phyloP scores from a whole-genome alignment of 163 green algal species.

The Botryococcus braunii region DNA sequence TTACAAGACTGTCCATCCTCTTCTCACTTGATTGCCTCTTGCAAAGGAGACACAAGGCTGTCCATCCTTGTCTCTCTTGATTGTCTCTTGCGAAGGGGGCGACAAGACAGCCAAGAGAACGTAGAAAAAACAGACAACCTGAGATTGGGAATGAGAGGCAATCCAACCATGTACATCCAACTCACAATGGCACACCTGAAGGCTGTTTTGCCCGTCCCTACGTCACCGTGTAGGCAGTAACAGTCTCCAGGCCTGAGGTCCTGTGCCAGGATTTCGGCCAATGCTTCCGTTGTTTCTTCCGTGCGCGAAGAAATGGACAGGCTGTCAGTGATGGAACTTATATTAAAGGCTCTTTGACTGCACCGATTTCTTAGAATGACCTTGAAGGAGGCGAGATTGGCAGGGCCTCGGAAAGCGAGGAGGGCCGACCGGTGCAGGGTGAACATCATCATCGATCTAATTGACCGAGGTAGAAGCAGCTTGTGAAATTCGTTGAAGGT shows the following conservation, averaged over 20 bases:
- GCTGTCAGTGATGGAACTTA: no score
- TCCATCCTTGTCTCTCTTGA: background rate
- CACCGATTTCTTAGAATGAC: no score
- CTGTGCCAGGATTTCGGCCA: slow-evolving; percentile 19
- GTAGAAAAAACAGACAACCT: background rate
- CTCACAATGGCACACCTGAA: slow-evolving; percentile 44
- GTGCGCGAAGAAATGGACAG: background rate
- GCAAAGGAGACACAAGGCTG: background rate
- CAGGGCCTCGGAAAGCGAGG: no score
- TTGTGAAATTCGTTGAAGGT: no score
- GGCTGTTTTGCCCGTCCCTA: slow-evolving; percentile 75
- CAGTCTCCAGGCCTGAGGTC: slow-evolving; percentile 40
- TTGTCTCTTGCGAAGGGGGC: background rate
- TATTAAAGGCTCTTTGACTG: no score
- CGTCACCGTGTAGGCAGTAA: slow-evolving; percentile 62
- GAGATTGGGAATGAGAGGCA: background rate
- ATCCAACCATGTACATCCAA: background rate
- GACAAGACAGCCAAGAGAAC: background rate
- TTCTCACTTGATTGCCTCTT: background rate
- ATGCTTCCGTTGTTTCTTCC: background rate
- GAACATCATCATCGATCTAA: no score
- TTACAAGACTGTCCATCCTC: background rate
- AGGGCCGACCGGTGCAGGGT: no score
- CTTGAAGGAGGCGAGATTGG: no score
- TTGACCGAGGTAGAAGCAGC: no score